Conservation (phyloP, 2,329 filamentous ascomycete genomes). For the Aspergillus sp. region DNA sequence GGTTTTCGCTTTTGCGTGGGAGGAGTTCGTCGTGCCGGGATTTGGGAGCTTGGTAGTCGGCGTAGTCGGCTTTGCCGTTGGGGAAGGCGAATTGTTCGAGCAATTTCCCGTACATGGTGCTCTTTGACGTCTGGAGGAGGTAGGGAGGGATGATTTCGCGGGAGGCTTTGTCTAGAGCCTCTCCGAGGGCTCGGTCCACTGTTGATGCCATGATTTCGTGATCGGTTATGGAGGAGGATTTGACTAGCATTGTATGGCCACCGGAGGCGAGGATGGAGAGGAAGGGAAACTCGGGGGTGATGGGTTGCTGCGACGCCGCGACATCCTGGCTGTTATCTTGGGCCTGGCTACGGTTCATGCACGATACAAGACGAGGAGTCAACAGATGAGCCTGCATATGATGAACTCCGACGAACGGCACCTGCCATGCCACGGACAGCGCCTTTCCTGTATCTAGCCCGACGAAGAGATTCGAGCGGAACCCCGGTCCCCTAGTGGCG, state of each 20-base stretch:
- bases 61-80: conserved; percentile 38
- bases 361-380: conserved; percentile 75
- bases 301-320: background rate
- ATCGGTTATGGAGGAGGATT: conserved; percentile 66
- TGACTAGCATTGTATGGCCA: conserved; percentile 84
- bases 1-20: conserved; percentile 44
- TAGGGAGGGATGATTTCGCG: conserved; percentile 69
- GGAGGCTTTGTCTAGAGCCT: conserved; percentile 85
- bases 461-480: conserved; percentile 74
- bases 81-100: conserved; percentile 81
- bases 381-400: conserved; percentile 98
- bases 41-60: conserved; percentile 60
- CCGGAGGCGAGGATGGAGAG: conserved; percentile 87
- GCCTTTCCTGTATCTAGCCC: conserved; percentile 87
- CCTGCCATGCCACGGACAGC: conserved; percentile 76
- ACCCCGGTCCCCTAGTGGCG: conserved; percentile 87
- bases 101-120: conserved; percentile 76
- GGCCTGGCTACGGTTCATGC: conserved; percentile 49
- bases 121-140: conserved; percentile 56
- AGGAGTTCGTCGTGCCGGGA: conserved; percentile 62
- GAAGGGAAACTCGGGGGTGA: conserved; percentile 72
- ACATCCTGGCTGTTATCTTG: conserved; percentile 15
- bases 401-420: conserved; percentile 82
- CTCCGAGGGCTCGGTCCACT: conserved; percentile 82
- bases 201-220: conserved; percentile 75